Conservation (phyloP, 805 yeast genomes). For the Yamadazyma nakazawae region DNA sequence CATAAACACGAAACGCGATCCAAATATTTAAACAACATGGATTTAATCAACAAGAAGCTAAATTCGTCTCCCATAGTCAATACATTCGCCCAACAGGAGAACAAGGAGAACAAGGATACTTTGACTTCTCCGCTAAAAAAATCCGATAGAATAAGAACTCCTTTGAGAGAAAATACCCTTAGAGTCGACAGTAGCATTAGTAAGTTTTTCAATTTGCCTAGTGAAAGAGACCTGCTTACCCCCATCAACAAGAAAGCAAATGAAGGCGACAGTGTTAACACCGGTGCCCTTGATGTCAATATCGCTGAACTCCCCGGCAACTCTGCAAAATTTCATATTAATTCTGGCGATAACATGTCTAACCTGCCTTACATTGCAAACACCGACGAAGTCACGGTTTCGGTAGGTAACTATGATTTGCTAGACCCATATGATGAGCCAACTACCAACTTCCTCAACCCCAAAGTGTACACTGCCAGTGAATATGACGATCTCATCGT, state of each 20-base stretch:
- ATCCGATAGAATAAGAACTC: constrained; percentile 1
- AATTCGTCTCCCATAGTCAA: constrained; percentile 6
- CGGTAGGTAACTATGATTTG: not conserved
- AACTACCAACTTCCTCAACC: constrained; percentile 6
- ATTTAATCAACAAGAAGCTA: constrained; percentile 5
- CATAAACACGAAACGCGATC: not conserved
- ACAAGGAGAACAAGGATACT: constrained; percentile 6
- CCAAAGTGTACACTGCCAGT: constrained; percentile 7
- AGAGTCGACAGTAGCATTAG: constrained; percentile 5
- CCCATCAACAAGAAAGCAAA: not conserved
- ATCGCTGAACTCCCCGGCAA: not conserved
- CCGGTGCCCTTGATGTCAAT: not conserved
- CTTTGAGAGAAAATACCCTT: constrained; percentile 4
- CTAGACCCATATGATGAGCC: constrained; percentile 7
- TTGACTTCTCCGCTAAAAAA: constrained; percentile 8
- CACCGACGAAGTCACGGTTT: not conserved
- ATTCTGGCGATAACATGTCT: not conserved
- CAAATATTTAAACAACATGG: not conserved
- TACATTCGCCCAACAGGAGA: constrained; percentile 1
- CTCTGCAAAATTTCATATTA: not conserved
- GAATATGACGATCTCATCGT: constrained; percentile 5
- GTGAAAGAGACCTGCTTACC: constrained; percentile 3
- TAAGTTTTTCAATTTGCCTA: constrained; percentile 5
- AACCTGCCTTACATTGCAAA: not conserved
- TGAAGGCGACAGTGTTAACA: not conserved